Conservation (phyloP, 148 eudicot genomes). For the Silene conica region DNA sequence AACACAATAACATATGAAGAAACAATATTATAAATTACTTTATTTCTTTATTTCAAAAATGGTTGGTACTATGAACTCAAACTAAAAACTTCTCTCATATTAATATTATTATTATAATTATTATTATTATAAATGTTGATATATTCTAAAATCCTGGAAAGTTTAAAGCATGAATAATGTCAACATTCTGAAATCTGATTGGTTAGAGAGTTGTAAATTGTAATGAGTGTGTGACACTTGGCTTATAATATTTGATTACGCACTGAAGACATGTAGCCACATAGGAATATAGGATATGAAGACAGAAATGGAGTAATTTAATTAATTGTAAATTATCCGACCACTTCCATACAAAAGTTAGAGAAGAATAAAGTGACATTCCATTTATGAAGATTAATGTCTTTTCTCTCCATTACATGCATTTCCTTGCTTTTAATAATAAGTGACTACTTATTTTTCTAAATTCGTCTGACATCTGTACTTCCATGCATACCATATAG, state of each 20-base stretch:
- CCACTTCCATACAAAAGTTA: conserved; percentile 1
- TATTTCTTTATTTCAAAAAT: too few species aligned
- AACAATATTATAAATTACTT: too few species aligned
- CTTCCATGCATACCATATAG: conserved; percentile 4
- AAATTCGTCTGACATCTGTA: conserved; percentile 19
- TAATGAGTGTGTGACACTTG: too few species aligned
- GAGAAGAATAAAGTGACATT: not conserved
- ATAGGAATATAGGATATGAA: not conserved
- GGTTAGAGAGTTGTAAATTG: conserved; percentile 19
- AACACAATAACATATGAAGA: too few species aligned
- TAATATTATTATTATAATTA: too few species aligned
- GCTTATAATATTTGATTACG: not conserved
- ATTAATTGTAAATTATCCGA: conserved; percentile 9
- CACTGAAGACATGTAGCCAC: not conserved
- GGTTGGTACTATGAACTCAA: too few species aligned
- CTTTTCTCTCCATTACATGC: not conserved
- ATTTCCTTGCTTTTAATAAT: not conserved
- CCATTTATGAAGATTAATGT: not conserved
- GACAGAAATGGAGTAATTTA: not conserved
- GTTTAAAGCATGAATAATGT: not conserved
- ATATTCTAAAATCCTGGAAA: too few species aligned
- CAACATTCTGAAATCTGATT: conserved; percentile 8
- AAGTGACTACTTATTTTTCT: not conserved
- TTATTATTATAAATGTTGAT: too few species aligned
- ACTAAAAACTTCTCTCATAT: too few species aligned